Evolutionary conservation across 1,139 yeast species (phyloP), one percentile per base, ranked within the genome.

Genomic region (Yamadazyma spencermartinsiae): DNA sequence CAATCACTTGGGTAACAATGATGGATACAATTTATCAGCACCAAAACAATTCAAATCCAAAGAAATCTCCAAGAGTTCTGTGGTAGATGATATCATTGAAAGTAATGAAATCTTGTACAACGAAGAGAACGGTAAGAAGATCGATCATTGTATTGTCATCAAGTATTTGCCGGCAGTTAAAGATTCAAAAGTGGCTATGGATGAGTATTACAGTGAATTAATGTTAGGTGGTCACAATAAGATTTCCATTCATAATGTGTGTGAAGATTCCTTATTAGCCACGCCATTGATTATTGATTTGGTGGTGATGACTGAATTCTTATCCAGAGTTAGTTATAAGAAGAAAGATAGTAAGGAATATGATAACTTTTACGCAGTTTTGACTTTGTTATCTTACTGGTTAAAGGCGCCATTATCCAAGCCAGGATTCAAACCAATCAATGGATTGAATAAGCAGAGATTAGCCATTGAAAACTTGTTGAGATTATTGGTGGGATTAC

Each of bases 191-290:
- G 96, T 90, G 47, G 98, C 98, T 39, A 90, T 90, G 97, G 98
- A 90, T 65, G 97, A 90, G 72, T 90, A 90, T 69, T 88, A 89
- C 72, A 85, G 95, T 44, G 97, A 90, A 67, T 80, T 90, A 61
- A 89, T 90, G 97, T 78, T 90, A 56, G 98, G 98, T 46, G 98
- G 98, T 35, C 97, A 89, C 71, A 90, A 89, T 72, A 85, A 92
- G 62, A 86, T 90, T 50, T 82, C 94, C 40, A 85, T 90, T 58
- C 96, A 89, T 71, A 90, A 90, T 60, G 96, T 90, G 30, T 90
- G 98, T 66, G 98, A 90, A 68, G 98, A 90, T 65, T 89, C 97
- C 3, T 74, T 90, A 54, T 76, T 90, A 62, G 98, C 98, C 24
- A 86, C 97, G 18, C 98, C 98, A 37, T 75, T 90, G 65, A 90